Conservation (phyloP, 2,329 filamentous ascomycete genomes). For the Pyrenophora teres region DNA sequence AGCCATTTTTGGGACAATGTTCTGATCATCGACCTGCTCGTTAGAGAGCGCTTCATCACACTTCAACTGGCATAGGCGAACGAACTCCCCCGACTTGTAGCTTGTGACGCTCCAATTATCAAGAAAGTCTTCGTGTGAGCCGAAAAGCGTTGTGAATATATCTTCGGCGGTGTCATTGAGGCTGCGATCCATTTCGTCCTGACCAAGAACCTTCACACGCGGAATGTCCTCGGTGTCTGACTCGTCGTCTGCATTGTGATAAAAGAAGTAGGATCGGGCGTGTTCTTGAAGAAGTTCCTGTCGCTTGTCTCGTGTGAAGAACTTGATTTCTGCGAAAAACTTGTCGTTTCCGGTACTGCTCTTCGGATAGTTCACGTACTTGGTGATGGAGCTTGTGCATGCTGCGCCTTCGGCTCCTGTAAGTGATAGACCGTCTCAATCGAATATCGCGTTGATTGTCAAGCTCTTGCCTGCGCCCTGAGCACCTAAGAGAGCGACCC, state of each 20-base stretch:
- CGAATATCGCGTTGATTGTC: slow-evolving; percentile 25
- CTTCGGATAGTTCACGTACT: slow-evolving; percentile 12
- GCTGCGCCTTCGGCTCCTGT: slow-evolving; percentile 27
- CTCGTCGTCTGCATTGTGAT: slow-evolving; percentile 19
- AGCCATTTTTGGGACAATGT: neutral
- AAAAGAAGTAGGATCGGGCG: slow-evolving; percentile 13
- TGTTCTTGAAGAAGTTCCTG: slow-evolving; percentile 24
- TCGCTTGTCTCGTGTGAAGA: slow-evolving; percentile 15
- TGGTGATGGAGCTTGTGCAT: slow-evolving; percentile 23
- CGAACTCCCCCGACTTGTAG: slow-evolving; percentile 19
- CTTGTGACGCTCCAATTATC: slow-evolving; percentile 12
- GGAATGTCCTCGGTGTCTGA: slow-evolving; percentile 24
- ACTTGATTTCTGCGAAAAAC: slow-evolving; percentile 22
- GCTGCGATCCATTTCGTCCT: slow-evolving; percentile 22
- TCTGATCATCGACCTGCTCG: neutral
- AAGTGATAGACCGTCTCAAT: slow-evolving; percentile 22
- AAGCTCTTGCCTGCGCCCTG: slow-evolving; percentile 31
- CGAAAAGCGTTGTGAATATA: slow-evolving; percentile 26
- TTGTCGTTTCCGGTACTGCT: neutral
- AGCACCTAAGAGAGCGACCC: slow-evolving; percentile 25
- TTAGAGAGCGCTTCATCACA: slow-evolving; percentile 18
- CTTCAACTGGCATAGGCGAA: slow-evolving; percentile 17
- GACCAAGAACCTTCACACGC: neutral
- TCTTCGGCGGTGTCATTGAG: slow-evolving; percentile 28
- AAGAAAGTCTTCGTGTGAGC: slow-evolving; percentile 16